phyloP scores from a whole-genome alignment of 2,329 filamentous ascomycete genomes.

The Aciculosporium take region DNA sequence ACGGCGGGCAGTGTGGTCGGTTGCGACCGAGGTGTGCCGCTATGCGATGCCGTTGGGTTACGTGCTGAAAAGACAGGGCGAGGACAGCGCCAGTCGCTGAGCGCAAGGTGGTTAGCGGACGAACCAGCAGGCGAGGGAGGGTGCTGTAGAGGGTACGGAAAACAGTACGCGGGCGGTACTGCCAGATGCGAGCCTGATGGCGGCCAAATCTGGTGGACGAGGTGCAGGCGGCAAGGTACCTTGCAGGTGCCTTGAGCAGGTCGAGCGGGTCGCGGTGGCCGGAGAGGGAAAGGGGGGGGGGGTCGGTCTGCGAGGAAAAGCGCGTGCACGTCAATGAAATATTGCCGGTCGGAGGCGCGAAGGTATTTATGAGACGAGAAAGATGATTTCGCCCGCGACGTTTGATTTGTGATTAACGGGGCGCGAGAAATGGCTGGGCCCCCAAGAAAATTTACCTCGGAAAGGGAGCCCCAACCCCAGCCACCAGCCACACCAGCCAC shows the following conservation, averaged over 20 bases:
- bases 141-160: constrained; percentile 1
- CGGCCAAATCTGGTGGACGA: not conserved
- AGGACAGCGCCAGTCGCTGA: not conserved
- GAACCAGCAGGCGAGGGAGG: not conserved
- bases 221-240: constrained; percentile 3
- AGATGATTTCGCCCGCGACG: constrained; percentile 20
- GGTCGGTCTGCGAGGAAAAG: constrained; percentile 26
- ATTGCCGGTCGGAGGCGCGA: constrained; percentile 29
- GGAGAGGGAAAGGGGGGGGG: constrained; percentile 13
- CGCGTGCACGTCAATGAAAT: constrained; percentile 32
- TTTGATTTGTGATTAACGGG: constrained; percentile 25
- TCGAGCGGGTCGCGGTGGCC: constrained; percentile 6
- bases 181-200: constrained; percentile 1
- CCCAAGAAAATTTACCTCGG: constrained; percentile 22
- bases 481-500: constrained; percentile 3
- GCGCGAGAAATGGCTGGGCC: constrained; percentile 17
- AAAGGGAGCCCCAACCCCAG: constrained; percentile 9
- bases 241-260: constrained; percentile 11
- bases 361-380: constrained; percentile 33
- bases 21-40: constrained; percentile 7
- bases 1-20: constrained; percentile 6
- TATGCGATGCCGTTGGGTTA: constrained; percentile 3
- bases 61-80: not conserved
- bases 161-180: constrained; percentile 1
- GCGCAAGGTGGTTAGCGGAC: not conserved